Evolutionary conservation across 768 basidiomycete genomes (phyloP).

Genomic region (Phylloporus sp.): DNA sequence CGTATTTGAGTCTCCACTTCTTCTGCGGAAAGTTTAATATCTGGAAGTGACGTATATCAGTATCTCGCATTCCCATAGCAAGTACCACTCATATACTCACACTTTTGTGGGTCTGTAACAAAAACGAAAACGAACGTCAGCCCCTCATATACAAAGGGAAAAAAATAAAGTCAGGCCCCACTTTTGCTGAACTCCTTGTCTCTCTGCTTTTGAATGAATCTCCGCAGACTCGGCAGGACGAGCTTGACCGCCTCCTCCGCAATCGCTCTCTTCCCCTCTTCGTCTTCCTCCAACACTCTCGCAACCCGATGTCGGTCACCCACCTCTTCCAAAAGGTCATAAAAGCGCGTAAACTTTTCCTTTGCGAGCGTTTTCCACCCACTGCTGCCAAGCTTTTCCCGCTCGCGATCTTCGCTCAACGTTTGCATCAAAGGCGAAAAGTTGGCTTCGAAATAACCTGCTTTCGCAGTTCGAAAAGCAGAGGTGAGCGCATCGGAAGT

Average conservation of each 20-base stretch:
- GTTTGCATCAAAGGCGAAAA: conserved; percentile 72
- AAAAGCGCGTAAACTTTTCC: conserved; percentile 81
- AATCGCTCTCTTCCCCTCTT: conserved; percentile 50
- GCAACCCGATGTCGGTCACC: conserved; percentile 69
- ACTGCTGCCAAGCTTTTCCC: conserved; percentile 42
- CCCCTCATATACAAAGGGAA: too few species aligned
- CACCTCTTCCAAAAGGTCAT: conserved; percentile 74
- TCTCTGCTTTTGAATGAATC: conserved; percentile 68
- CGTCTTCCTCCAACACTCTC: conserved; percentile 67
- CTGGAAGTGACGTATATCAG: conserved; percentile 34
- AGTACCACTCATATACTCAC: conserved; percentile 32
- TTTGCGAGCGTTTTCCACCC: conserved; percentile 57
- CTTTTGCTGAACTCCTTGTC: conserved; percentile 87
- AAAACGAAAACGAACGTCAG: neutral
- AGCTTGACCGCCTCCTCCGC: conserved; percentile 73
- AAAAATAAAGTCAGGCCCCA: conserved; percentile 31
- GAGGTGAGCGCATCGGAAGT: conserved; percentile 60
- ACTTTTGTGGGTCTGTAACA: conserved; percentile 47
- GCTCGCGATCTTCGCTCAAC: conserved; percentile 42
- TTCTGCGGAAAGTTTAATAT: conserved; percentile 73
- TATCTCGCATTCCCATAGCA: neutral
- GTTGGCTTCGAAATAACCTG: conserved; percentile 79
- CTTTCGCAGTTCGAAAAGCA: conserved; percentile 75
- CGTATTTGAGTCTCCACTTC: conserved; percentile 69
- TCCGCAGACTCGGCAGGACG: conserved; percentile 67